Percentiles rank a stretch among this genome's conserved stretches.
Conservation (phyloP, 2,329 filamentous ascomycete genomes). For the Aspergillus fumigatus region DNA sequence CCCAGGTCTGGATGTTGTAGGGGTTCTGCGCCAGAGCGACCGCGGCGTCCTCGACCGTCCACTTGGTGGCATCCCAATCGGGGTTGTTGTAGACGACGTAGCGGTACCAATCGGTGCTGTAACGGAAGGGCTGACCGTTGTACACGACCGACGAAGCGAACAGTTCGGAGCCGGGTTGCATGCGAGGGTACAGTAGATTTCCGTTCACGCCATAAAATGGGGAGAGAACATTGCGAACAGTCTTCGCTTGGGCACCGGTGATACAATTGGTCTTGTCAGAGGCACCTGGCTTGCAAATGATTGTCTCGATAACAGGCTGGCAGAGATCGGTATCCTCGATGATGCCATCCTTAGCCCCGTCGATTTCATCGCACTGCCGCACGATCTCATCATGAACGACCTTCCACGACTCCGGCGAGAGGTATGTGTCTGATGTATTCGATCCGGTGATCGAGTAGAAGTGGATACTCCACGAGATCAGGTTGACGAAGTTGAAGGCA, state of each 20-base stretch:
- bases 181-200: conserved; percentile 29
- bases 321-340: conserved; percentile 37
- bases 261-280: conserved; percentile 24
- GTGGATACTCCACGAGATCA: conserved; percentile 41
- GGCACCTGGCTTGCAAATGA: conserved; percentile 25
- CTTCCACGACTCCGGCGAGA: conserved; percentile 26
- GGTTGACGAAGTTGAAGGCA: conserved; percentile 41
- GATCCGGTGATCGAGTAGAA: conserved; percentile 41
- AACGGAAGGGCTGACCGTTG: conserved; percentile 33
- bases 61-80: conserved; percentile 35
- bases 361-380: conserved; percentile 30
- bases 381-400: conserved; percentile 35
- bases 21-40: conserved; percentile 39
- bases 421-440: conserved; percentile 26
- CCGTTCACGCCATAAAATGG: conserved; percentile 31
- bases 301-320: conserved; percentile 25
- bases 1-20: conserved; percentile 46
- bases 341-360: conserved; percentile 32
- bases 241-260: conserved; percentile 25
- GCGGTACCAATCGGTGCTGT: conserved; percentile 41
- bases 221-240: conserved; percentile 26
- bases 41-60: conserved; percentile 35
- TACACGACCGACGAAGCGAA: conserved; percentile 28
- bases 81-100: conserved; percentile 42
- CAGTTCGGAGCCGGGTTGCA: conserved; percentile 32